These are phyloP conservation scores for Oehlia diaphana DNA, from an alignment of 192 early-diverging fungal species.

Conservation along the genomic window DNA sequence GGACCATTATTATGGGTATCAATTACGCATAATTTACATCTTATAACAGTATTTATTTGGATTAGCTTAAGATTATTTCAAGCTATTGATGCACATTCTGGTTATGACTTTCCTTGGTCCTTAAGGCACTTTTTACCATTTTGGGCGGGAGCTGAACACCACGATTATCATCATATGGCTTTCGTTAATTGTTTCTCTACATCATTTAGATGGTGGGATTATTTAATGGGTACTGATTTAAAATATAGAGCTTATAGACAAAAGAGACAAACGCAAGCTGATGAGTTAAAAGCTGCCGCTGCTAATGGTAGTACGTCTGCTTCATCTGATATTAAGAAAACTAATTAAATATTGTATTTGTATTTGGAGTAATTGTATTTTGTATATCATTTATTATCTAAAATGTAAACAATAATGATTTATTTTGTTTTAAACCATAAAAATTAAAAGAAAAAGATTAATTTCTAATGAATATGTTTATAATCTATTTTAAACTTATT, in stretches of 20 bases:
- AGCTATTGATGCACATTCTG: conserved; percentile 88
- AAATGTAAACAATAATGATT: too few relatives aligned
- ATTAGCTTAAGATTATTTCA: conserved; percentile 78
- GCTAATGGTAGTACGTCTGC: too few relatives aligned
- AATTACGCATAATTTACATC: conserved; percentile 68
- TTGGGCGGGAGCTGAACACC: conserved; percentile 91
- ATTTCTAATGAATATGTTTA: too few relatives aligned
- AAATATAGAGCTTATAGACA: conserved; percentile 68
- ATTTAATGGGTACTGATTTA: conserved; percentile 79
- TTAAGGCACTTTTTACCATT: conserved; percentile 82
- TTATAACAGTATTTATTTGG: conserved; percentile 86
- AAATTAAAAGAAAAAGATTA: too few relatives aligned
- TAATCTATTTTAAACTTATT: too few relatives aligned
- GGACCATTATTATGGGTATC: conserved; percentile 74
- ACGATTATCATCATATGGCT: conserved; percentile 90
- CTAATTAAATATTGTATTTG: neutral
- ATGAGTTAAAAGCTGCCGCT: conserved; percentile 25
- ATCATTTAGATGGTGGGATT: conserved; percentile 91
- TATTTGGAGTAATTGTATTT: too few relatives aligned
- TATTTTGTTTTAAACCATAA: too few relatives aligned
- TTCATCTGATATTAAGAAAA: neutral
- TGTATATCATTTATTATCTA: too few relatives aligned
- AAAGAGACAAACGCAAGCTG: conserved; percentile 33
- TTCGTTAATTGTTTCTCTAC: conserved; percentile 81
- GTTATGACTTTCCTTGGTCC: conserved; percentile 94